Percentiles rank a stretch among this genome's conserved stretches.
Evolutionary conservation across 176 grass and related monocot genomes (phyloP).

Genomic region (Tillandsia fasciculata): DNA sequence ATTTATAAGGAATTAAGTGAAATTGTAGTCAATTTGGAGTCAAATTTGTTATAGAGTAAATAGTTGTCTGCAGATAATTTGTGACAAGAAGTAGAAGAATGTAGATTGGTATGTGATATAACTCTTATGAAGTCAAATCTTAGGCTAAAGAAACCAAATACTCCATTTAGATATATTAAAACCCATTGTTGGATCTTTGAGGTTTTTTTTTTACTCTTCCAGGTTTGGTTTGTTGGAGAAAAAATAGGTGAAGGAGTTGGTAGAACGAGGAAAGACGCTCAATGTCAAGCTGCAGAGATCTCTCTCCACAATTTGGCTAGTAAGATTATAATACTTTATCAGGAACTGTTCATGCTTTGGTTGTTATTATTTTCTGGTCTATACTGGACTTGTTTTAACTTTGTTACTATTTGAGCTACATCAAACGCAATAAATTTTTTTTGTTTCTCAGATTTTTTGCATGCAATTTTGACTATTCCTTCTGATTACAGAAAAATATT

Average conservation of each 20-base stretch:
- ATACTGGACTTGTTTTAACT: not conserved
- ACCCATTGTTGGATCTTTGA: conserved; percentile 2
- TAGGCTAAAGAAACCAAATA: no score
- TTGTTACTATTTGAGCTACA: no score
- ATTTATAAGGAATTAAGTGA: no score
- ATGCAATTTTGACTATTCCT: conserved; percentile 21
- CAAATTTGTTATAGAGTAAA: no score
- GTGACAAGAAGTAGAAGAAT: no score
- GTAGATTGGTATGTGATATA: no score
- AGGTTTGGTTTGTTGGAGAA: conserved; percentile 91
- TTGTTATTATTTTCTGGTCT: not conserved
- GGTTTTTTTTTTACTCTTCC: conserved; percentile 23
- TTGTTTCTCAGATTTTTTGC: not conserved
- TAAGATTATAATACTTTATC: conserved; percentile 20
- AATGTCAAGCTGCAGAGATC: conserved; percentile 47
- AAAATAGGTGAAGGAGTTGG: conserved; percentile 78
- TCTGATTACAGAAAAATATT: conserved; percentile 63
- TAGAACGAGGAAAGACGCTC: conserved; percentile 82
- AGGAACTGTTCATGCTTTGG: conserved; percentile 16
- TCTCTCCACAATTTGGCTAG: conserved; percentile 68
- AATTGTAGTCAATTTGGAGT: no score
- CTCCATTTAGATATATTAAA: no score
- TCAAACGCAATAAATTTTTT: no score
- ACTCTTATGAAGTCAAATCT: no score
- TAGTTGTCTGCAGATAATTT: no score